Percentiles rank a stretch among this genome's conserved stretches.
phyloP scores from a whole-genome alignment of 2,329 filamentous ascomycete genomes.

The Xylariaceae sp. region DNA sequence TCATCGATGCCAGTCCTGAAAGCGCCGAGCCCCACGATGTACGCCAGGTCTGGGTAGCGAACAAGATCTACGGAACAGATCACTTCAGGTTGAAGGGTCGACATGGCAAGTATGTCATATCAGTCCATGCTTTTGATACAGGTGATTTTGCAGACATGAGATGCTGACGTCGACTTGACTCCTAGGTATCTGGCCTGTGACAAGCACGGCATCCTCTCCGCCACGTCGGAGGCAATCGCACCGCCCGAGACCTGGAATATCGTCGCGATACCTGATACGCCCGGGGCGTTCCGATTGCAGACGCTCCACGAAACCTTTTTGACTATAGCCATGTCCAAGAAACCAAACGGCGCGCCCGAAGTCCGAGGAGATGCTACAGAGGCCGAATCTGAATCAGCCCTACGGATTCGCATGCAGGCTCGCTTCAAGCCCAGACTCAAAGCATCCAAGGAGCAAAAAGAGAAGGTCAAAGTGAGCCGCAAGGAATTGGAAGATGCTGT shows the following conservation, averaged over 20 bases:
- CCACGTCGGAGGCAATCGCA: conserved; percentile 74
- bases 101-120: conserved; percentile 65
- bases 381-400: conserved; percentile 62
- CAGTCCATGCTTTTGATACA: not conserved
- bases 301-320: conserved; percentile 68
- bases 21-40: conserved; percentile 95
- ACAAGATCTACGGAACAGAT: conserved; percentile 74
- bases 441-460: conserved; percentile 76
- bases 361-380: conserved; percentile 70
- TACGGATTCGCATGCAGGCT: conserved; percentile 89
- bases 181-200: conserved; percentile 78
- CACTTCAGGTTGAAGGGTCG: conserved; percentile 82
- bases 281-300: conserved; percentile 69
- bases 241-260: conserved; percentile 75
- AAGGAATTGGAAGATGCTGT: conserved; percentile 79
- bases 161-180: conserved; percentile 14
- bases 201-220: conserved; percentile 71
- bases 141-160: not conserved
- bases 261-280: conserved; percentile 58
- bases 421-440: conserved; percentile 82
- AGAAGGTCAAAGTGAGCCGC: conserved; percentile 76
- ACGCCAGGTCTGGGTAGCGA: conserved; percentile 91
- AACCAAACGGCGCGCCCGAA: conserved; percentile 50
- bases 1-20: conserved; percentile 73
- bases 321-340: conserved; percentile 51